Percentiles rank a stretch among this genome's conserved stretches.
Evolutionary conservation across 1,284 basidiomycete species (phyloP).

Genomic region (Malassezia vespertilionis): DNA sequence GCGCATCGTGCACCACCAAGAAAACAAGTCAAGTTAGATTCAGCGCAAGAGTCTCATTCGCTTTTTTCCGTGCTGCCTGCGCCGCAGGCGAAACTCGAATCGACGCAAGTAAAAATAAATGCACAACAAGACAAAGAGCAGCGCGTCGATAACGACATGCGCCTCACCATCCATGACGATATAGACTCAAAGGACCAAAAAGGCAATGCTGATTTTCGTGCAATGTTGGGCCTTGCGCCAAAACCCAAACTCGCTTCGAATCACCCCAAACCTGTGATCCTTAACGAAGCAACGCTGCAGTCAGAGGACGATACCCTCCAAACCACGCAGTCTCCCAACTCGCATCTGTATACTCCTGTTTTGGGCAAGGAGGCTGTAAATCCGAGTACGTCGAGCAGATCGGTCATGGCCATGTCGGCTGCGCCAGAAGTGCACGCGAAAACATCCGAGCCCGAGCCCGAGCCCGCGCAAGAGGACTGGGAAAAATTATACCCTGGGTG

Average conservation of each 20-base stretch:
- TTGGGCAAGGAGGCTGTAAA: too few species aligned
- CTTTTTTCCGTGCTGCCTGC: conserved; percentile 41
- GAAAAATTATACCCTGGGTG: conserved; percentile 27
- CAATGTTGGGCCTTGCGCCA: conserved; percentile 43
- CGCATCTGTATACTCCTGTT: too few species aligned
- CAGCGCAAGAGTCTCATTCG: too few species aligned
- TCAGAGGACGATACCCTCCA: too few species aligned
- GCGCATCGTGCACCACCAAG: too few species aligned
- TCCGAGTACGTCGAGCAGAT: too few species aligned
- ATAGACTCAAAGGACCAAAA: conserved; percentile 19
- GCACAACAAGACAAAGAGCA: conserved; percentile 16
- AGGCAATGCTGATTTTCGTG: conserved; percentile 40
- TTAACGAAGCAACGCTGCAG: neutral
- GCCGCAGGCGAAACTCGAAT: conserved; percentile 24
- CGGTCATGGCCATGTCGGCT: conserved; percentile 24
- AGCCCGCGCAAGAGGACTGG: neutral
- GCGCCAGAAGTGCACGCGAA: conserved; percentile 24
- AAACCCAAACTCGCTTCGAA: neutral
- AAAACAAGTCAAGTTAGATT: too few species aligned
- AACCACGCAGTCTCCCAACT: too few species aligned
- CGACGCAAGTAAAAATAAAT: conserved; percentile 19
- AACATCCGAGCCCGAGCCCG: neutral
- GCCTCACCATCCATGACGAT: neutral
- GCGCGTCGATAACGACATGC: conserved; percentile 5
- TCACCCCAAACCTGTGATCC: neutral